Conservation (phyloP, 257 asterid genomes). For the Avicennia marina region DNA sequence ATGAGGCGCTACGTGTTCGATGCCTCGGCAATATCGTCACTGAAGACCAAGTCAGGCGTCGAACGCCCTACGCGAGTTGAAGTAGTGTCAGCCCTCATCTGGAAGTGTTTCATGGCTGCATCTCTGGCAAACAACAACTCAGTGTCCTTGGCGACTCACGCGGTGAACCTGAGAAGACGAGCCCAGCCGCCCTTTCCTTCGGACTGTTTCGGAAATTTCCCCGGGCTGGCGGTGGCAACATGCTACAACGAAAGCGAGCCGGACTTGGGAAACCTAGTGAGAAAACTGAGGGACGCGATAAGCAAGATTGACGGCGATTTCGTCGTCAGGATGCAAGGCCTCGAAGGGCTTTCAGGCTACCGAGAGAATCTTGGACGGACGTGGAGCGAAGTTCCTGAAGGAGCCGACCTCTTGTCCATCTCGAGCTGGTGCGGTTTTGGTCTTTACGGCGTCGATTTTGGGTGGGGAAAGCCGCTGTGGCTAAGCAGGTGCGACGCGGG, state of each 20-base stretch:
- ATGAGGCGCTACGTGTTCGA: slow-evolving; percentile 19
- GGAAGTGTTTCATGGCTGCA: slow-evolving; percentile 36
- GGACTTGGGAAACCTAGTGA: slow-evolving; percentile 16
- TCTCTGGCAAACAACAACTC: background rate
- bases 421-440: slow-evolving; percentile 26
- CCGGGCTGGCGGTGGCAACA: slow-evolving; percentile 36
- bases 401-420: slow-evolving; percentile 29
- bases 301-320: slow-evolving; percentile 23
- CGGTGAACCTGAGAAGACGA: slow-evolving; percentile 38
- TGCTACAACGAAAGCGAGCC: background rate
- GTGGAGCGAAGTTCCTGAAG: slow-evolving; percentile 19
- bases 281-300: slow-evolving; percentile 28
- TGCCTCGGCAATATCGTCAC: slow-evolving; percentile 5
- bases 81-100: slow-evolving; percentile 32
- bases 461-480: slow-evolving; percentile 25
- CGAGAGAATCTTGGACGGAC: slow-evolving; percentile 25
- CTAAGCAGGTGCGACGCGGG: background rate
- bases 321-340: slow-evolving; percentile 30
- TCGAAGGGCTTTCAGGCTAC: slow-evolving; percentile 30
- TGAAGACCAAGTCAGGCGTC: slow-evolving; percentile 14
- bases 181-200: slow-evolving; percentile 27
- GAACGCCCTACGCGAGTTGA: slow-evolving; percentile 34
- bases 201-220: slow-evolving; percentile 33
- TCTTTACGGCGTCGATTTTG: slow-evolving; percentile 17
- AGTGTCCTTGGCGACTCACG: slow-evolving; percentile 26